A percentile compares a stretch with the other conserved stretches of the same genome.
Conservation (phyloP, 2,329 filamentous ascomycete genomes). For the Fusarium continuum region DNA sequence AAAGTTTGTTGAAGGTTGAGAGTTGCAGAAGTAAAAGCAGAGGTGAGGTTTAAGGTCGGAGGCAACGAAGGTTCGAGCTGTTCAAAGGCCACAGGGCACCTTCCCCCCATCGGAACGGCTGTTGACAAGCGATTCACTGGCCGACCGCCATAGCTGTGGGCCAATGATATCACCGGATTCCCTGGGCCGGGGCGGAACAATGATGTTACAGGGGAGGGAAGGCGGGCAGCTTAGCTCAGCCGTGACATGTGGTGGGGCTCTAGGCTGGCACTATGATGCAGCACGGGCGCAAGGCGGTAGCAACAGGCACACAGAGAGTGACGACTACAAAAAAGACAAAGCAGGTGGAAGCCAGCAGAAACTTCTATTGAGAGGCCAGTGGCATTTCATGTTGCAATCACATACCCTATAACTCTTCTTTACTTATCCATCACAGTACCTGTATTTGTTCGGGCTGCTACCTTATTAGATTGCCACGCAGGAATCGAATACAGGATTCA, state of each 20-base stretch:
- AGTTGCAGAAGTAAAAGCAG: constrained; percentile 35
- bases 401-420: too few relatives aligned
- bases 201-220: constrained; percentile 43
- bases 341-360: constrained; percentile 38
- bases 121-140: constrained; percentile 43
- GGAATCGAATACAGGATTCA: neutral
- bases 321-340: constrained; percentile 38
- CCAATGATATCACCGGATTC: constrained; percentile 50
- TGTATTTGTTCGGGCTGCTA: too few relatives aligned
- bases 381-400: neutral
- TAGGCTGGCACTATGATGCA: constrained; percentile 41
- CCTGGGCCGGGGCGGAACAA: constrained; percentile 50
- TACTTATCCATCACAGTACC: too few relatives aligned
- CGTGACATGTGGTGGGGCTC: constrained; percentile 25
- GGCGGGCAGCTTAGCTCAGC: constrained; percentile 44
- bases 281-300: constrained; percentile 31
- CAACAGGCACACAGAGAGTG: constrained; percentile 42
- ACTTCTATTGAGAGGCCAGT: constrained; percentile 22
- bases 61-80: constrained; percentile 42
- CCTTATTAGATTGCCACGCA: constrained; percentile 19
- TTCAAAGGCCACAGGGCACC: constrained; percentile 43
- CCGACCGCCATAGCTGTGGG: constrained; percentile 39
- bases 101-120: constrained; percentile 39
- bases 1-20: constrained; percentile 26
- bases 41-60: constrained; percentile 28